These are phyloP conservation scores for Cetraspora pellucida DNA, from an alignment of 192 early-diverging fungal species.

Conservation along the genomic window DNA sequence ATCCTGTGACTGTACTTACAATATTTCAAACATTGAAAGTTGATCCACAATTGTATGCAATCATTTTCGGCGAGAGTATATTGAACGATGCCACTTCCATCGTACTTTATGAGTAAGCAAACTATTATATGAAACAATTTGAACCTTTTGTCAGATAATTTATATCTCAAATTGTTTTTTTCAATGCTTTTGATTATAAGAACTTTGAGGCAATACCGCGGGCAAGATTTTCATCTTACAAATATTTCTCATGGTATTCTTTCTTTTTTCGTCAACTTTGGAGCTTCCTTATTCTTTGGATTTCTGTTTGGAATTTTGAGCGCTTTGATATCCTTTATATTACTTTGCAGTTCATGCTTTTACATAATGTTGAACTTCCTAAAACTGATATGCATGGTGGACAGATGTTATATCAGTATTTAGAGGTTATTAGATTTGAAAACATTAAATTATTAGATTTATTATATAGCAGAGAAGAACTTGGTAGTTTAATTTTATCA, in stretches of 20 bases:
- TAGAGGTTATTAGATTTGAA: too few relatives aligned
- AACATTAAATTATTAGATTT: too few relatives aligned
- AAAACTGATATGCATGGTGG: too few relatives aligned
- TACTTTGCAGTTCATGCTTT: background rate
- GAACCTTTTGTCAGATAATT: background rate
- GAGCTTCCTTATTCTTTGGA: constrained; percentile 82
- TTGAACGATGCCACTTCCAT: constrained; percentile 98
- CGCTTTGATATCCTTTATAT: constrained; percentile 62
- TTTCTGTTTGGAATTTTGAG: constrained; percentile 73
- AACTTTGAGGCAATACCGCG: constrained; percentile 76
- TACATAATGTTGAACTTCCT: background rate
- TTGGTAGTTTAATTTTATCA: too few relatives aligned
- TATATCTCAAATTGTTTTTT: background rate
- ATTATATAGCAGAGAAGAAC: too few relatives aligned
- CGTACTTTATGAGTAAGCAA: constrained; percentile 77
- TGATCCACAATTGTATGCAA: constrained; percentile 92
- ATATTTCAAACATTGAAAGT: constrained; percentile 93
- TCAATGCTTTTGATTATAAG: constrained; percentile 36
- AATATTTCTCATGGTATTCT: constrained; percentile 65
- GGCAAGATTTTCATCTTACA: constrained; percentile 65
- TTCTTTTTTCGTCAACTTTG: constrained; percentile 83
- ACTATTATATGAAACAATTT: background rate
- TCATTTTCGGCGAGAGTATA: constrained; percentile 95
- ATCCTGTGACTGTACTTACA: constrained; percentile 94
- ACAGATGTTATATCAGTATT: too few relatives aligned